Evolutionary conservation across 2,329 filamentous ascomycete species (phyloP).

Genomic region (Talaromyces atroroseus): DNA sequence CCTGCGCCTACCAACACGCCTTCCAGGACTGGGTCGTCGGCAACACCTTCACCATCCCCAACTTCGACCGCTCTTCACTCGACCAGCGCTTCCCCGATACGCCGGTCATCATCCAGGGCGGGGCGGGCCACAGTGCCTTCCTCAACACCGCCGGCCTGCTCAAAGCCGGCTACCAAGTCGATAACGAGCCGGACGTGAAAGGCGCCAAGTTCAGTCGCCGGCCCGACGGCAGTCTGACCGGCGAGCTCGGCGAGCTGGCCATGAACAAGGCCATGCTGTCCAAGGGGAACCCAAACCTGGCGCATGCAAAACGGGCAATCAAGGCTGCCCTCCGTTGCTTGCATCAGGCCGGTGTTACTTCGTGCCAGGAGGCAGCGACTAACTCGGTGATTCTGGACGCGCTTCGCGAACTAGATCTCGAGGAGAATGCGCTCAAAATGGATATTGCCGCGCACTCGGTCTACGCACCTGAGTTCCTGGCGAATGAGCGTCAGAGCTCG

Average conservation of each 20-base stretch:
- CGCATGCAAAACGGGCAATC: constrained; percentile 22
- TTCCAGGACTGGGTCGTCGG: constrained; percentile 21
- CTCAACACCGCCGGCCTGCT: constrained; percentile 23
- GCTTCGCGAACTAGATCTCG: constrained; percentile 21
- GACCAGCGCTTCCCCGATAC: constrained; percentile 23
- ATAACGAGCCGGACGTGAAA: constrained; percentile 17
- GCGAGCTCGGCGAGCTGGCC: constrained; percentile 25
- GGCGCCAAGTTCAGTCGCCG: constrained; percentile 22
- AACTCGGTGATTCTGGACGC: constrained; percentile 24
- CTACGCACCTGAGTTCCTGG: constrained; percentile 21
- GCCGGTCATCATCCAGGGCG: constrained; percentile 26
- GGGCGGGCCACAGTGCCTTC: constrained; percentile 23
- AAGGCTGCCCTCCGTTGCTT: constrained; percentile 19
- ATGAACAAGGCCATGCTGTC: constrained; percentile 19
- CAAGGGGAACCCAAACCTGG: constrained; percentile 19
- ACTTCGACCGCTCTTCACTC: constrained; percentile 19
- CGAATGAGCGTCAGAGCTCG: constrained; percentile 17
- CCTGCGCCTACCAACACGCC: constrained; percentile 21
- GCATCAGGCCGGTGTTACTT: constrained; percentile 26
- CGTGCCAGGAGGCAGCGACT: constrained; percentile 27
- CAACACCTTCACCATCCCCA: constrained; percentile 19
- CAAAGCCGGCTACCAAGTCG: constrained; percentile 21
- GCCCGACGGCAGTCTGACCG: constrained; percentile 23
- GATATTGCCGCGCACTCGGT: constrained; percentile 24
- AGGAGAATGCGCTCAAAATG: constrained; percentile 20